These are phyloP conservation scores for Plantago lanceolata DNA, from an alignment of 305 asterid genomes.

Conservation along the genomic window DNA sequence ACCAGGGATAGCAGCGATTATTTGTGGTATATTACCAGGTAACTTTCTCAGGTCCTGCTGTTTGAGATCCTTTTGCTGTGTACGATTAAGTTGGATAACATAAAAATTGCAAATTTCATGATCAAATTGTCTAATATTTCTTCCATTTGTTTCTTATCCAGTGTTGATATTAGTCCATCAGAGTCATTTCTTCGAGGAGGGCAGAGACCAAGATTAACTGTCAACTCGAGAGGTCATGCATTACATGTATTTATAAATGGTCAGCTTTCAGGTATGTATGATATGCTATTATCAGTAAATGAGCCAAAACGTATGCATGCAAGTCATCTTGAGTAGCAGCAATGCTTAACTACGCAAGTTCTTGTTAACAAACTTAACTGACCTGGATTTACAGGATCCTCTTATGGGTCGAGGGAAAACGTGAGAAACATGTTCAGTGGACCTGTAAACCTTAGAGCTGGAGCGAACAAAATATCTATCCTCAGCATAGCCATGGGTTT, in stretches of 20 bases:
- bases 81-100: background rate
- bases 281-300: background rate
- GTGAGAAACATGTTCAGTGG: constrained; percentile 40
- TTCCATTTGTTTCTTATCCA: constrained; percentile 20
- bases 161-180: constrained; percentile 52
- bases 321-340: too few relatives aligned
- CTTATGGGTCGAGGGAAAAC: constrained; percentile 45
- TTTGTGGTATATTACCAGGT: constrained; percentile 76
- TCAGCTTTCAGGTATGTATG: constrained; percentile 43
- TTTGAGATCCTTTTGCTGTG: background rate
- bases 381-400: constrained; percentile 41
- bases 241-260: constrained; percentile 59
- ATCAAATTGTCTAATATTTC: background rate
- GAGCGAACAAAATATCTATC: constrained; percentile 50
- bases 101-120: background rate
- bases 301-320: background rate
- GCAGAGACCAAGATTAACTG: constrained; percentile 40
- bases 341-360: background rate
- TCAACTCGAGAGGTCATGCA: constrained; percentile 62
- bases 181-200: constrained; percentile 54
- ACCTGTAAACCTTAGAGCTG: constrained; percentile 43
- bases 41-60: constrained; percentile 1
- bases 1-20: constrained; percentile 74
- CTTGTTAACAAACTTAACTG: background rate
- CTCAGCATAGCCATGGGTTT: constrained; percentile 74